Evolutionary conservation across 202 grass and related monocot species (phyloP), one percentile per base, ranked within the genome.

Genomic region (Hordeum pubiflorum): DNA sequence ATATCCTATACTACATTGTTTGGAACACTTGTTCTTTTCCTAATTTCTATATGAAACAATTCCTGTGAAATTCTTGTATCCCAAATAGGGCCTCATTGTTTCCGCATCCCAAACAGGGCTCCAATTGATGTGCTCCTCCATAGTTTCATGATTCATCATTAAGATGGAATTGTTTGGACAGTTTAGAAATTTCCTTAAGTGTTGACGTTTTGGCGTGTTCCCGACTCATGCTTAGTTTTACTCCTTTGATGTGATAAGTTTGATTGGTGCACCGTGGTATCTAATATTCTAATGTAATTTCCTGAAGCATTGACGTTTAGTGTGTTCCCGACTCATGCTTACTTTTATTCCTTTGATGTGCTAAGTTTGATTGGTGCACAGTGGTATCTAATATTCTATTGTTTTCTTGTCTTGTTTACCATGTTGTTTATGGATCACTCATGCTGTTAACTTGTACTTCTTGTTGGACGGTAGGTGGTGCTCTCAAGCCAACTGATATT

Each of bases 401-500:
- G 74, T 58, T 63, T 36, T 9, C 0, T 54, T 57, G 34, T 50
- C 54, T 11, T 69, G 22, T 44, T 40, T 82, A 24, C 70, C 61
- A 63, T 26, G 0, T 43, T 29, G 5, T 54, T 81, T 83, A 44
- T 14, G 39, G 52, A 32, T 8, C 32, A 15, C 67, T 64, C 15
- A 79, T 79, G 75, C 3, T 68, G 39, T 78, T 79, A 81, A 80
- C 40, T 29, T 59, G 13, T 61, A 36, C 57, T 81, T 27, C 34
- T 76, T 73, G 40, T 71, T 3, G 39, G 40, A 55, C 72, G 14
- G 8, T 57, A 99, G 96, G 96, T 5, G 96, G 96, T 63, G 96
- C 96, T 65, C 82, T 99, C n/a, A 99, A 99, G 85, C 90, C 80
- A 79, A 93, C 92, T 58, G 87, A 93, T 85, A 68, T 95, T 86